Percentiles rank a stretch among this genome's conserved stretches.
These are phyloP conservation scores for Suillus subluteus DNA, from an alignment of 768 basidiomycete genomes.

Conservation along the genomic window DNA sequence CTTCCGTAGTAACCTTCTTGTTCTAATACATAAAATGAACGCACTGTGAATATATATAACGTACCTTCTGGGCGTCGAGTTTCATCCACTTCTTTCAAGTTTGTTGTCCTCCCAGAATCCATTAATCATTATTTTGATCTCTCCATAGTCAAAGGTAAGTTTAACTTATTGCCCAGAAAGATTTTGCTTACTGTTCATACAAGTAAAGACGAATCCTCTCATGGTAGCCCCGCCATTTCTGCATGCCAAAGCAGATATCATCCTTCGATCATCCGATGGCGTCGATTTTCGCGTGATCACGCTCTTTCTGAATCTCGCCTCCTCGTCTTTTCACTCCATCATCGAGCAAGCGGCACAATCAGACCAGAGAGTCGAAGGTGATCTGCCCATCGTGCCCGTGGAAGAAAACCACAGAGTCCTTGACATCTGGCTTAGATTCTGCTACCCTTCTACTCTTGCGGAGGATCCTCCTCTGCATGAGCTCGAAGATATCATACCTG, in stretches of 20 bases:
- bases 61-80: neutral
- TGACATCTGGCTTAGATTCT: constrained; percentile 18
- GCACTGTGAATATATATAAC: neutral
- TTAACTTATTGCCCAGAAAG: neutral
- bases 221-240: constrained; percentile 32
- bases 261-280: constrained; percentile 40
- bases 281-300: constrained; percentile 41
- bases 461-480: constrained; percentile 14
- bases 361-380: constrained; percentile 12
- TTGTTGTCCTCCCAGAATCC: neutral
- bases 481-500: constrained; percentile 5
- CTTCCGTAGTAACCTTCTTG: neutral
- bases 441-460: constrained; percentile 17
- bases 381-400: constrained; percentile 13
- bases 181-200: neutral
- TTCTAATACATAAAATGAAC: neutral
- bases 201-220: neutral
- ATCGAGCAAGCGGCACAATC: constrained; percentile 26
- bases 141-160: neutral
- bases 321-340: constrained; percentile 38
- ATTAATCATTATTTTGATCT: neutral
- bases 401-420: constrained; percentile 16
- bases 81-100: neutral
- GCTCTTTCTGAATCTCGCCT: constrained; percentile 40
- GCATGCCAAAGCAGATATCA: constrained; percentile 36